Evolutionary conservation across 176 grass and related monocot species (phyloP).

Genomic region (Carex kokanica): DNA sequence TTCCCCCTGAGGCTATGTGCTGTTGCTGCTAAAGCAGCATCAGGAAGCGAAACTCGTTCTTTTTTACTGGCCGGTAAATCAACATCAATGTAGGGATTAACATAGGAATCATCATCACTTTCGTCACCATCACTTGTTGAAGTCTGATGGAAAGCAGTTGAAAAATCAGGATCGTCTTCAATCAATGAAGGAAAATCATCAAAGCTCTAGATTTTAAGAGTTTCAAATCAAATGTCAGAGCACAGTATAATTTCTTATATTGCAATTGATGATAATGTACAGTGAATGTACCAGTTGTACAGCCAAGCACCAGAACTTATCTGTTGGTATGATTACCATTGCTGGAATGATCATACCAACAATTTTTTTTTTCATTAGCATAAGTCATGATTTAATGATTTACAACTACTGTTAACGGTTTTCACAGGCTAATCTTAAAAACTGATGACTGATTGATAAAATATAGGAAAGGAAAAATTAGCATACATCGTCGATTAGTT

Average conservation of each 20-base stretch:
- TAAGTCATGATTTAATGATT: background rate
- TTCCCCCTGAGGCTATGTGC: conserved; percentile 52
- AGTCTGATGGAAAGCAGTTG: background rate
- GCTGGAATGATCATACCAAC: background rate
- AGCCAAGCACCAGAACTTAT: background rate
- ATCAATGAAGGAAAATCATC: conserved; percentile 22
- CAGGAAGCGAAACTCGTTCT: conserved; percentile 28
- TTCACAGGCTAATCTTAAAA: background rate
- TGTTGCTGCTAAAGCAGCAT: conserved; percentile 53
- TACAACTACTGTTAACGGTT: background rate
- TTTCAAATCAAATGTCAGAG: conserved; percentile 15
- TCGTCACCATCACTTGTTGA: conserved; percentile 64
- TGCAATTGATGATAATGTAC: background rate
- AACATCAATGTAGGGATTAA: conserved; percentile 42
- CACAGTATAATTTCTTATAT: background rate
- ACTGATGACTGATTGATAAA: background rate
- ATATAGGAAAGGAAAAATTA: background rate
- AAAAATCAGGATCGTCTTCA: conserved; percentile 14
- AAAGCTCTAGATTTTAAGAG: conserved; percentile 20
- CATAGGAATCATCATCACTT: conserved; percentile 52
- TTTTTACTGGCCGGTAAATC: conserved; percentile 47
- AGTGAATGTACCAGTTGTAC: background rate
- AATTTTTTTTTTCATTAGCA: background rate
- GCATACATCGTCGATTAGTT: conserved; percentile 15
- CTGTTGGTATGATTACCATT: background rate